Conservation (phyloP, 2,329 filamentous ascomycete genomes). For the Nigrograna mackinnonii region DNA sequence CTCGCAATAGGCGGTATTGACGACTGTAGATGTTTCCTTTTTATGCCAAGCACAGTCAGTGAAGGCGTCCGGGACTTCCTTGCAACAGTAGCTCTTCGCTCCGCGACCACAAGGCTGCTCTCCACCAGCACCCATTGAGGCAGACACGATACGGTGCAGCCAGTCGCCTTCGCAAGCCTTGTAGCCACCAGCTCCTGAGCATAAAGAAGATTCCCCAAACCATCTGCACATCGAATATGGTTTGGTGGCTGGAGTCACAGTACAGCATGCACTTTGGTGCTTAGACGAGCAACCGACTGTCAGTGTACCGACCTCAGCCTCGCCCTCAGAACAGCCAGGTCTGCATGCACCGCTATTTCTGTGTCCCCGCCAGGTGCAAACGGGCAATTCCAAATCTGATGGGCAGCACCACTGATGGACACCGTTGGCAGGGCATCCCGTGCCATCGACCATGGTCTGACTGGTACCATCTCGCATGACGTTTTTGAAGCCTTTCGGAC, state of each 20-base stretch:
- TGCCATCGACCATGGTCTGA: background rate
- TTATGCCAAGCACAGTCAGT: background rate
- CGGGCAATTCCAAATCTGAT: background rate
- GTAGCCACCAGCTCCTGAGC: background rate
- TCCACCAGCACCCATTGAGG: background rate
- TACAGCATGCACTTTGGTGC: slow-evolving; percentile 1
- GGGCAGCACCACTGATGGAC: slow-evolving; percentile 1
- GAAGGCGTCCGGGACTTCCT: background rate
- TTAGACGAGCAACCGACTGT: background rate
- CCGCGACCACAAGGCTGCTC: background rate
- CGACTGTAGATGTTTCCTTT: background rate
- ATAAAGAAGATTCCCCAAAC: background rate
- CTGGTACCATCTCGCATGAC: background rate
- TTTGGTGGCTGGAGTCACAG: background rate
- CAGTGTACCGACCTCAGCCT: background rate
- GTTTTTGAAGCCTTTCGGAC: background rate
- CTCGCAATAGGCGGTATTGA: background rate
- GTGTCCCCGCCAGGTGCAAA: background rate
- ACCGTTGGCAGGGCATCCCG: background rate
- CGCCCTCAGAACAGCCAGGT: background rate
- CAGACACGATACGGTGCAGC: background rate
- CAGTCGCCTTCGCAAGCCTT: background rate
- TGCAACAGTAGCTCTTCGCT: slow-evolving; percentile 2
- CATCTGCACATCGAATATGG: background rate
- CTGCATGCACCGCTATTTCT: background rate